Conservation (phyloP, 2,329 filamentous ascomycete species). For the Fusarium sarcochroum region DNA sequence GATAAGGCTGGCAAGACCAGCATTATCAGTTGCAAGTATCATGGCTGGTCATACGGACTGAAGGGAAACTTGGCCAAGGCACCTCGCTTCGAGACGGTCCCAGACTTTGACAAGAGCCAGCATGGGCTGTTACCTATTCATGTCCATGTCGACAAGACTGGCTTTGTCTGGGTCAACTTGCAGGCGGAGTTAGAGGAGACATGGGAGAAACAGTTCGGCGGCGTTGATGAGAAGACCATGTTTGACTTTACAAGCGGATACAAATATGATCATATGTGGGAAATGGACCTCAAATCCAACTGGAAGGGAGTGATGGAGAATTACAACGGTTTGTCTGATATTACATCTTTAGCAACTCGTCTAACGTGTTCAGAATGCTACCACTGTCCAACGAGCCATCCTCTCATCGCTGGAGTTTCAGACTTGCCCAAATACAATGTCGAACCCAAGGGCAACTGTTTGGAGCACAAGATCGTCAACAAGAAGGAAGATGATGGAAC, state of each 20-base stretch:
- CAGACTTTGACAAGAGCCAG: neutral
- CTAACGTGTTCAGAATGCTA: conserved; percentile 61
- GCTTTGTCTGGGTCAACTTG: neutral
- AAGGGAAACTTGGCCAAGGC: neutral
- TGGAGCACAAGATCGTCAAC: too few species aligned
- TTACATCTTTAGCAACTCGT: neutral
- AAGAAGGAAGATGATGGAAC: too few species aligned
- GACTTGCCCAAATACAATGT: conserved; percentile 64
- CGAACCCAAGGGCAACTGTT: conserved; percentile 40
- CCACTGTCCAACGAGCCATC: conserved; percentile 71
- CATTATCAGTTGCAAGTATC: neutral
- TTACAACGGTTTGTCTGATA: conserved; percentile 64
- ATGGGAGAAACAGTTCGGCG: conserved; percentile 52
- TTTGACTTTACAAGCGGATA: conserved; percentile 64
- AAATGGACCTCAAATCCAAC: conserved; percentile 68
- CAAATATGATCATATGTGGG: conserved; percentile 68
- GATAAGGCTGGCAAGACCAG: neutral
- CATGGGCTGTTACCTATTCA: neutral
- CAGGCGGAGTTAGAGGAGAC: neutral
- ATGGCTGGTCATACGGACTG: neutral
- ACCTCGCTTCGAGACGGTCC: neutral
- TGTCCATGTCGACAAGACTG: neutral
- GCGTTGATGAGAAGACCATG: conserved; percentile 60
- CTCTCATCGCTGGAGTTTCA: conserved; percentile 61
- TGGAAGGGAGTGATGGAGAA: conserved; percentile 73